phyloP scores from a whole-genome alignment of 768 basidiomycete genomes.

The Leccinum disarticulatum region DNA sequence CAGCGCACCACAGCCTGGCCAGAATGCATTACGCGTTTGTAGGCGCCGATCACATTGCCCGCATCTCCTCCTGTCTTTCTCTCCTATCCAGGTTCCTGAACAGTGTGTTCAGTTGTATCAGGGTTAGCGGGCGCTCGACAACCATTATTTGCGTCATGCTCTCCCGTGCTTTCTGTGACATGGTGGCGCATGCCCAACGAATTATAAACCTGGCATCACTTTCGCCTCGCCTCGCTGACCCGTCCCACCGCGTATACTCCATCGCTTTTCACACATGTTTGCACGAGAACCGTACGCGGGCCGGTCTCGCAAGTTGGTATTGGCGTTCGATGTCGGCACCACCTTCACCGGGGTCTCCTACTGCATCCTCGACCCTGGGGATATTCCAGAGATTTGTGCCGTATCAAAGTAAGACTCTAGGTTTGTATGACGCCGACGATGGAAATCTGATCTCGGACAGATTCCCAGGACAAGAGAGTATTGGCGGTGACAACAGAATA shows the following conservation, averaged over 20 bases:
- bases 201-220: constrained; percentile 1
- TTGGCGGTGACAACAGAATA: constrained; percentile 40
- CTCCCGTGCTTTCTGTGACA: not conserved
- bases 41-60: constrained; percentile 2
- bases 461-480: constrained; percentile 38
- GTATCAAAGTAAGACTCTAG: constrained; percentile 30
- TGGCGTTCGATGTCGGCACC: constrained; percentile 34
- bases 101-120: not conserved
- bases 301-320: constrained; percentile 30
- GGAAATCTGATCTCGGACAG: constrained; percentile 4
- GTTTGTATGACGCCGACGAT: not conserved
- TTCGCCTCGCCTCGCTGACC: not conserved
- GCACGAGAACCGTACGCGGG: constrained; percentile 36
- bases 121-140: constrained; percentile 3
- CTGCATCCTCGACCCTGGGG: constrained; percentile 39
- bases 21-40: not conserved
- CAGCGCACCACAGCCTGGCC: not conserved
- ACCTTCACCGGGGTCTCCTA: constrained; percentile 39
- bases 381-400: constrained; percentile 22
- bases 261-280: constrained; percentile 19
- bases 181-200: constrained; percentile 1
- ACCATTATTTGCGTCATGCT: not conserved
- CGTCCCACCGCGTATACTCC: not conserved
- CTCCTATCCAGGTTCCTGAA: not conserved
- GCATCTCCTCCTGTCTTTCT: not conserved